A percentile compares a stretch with the other conserved stretches of the same genome.
Evolutionary conservation across 1,284 basidiomycete genomes (phyloP).

Genomic region (Austroboletus novae-zelandiae): DNA sequence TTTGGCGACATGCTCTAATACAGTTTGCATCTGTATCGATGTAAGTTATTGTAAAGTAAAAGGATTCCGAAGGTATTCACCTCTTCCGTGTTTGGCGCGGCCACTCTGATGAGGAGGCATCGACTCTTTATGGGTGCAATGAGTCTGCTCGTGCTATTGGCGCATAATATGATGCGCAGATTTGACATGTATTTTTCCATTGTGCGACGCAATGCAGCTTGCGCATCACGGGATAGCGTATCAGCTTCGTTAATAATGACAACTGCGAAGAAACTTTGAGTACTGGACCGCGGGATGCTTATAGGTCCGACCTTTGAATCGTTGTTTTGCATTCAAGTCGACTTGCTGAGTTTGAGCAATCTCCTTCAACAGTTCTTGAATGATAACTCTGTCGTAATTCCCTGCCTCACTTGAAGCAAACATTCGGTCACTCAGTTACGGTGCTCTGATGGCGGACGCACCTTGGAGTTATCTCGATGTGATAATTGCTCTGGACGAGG

Average conservation of each 20-base stretch:
- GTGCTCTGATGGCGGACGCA: slow-evolving; percentile 32
- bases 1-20: slow-evolving; percentile 80
- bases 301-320: slow-evolving; percentile 80
- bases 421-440: not conserved
- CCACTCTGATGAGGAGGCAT: slow-evolving; percentile 91
- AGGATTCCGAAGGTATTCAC: slow-evolving; percentile 36
- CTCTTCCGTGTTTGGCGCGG: slow-evolving; percentile 80
- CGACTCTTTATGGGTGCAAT: slow-evolving; percentile 97
- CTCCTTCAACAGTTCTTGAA: slow-evolving; percentile 97
- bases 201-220: slow-evolving; percentile 93
- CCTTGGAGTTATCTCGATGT: slow-evolving; percentile 98
- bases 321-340: slow-evolving; percentile 91
- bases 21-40: slow-evolving; percentile 67
- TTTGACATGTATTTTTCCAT: slow-evolving; percentile 99
- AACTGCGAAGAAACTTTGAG: slow-evolving; percentile 49
- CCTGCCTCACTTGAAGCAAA: slow-evolving; percentile 79
- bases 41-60: not conserved
- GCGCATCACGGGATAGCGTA: slow-evolving; percentile 90
- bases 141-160: slow-evolving; percentile 95
- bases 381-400: slow-evolving; percentile 92
- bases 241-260: slow-evolving; percentile 99
- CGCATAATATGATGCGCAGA: slow-evolving; percentile 95
- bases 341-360: slow-evolving; percentile 99
- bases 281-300: not conserved
- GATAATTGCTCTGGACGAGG: slow-evolving; percentile 95